These are phyloP conservation scores for Phaeosphaeriaceae sp. DNA, from an alignment of 2,329 filamentous ascomycete genomes.

Conservation along the genomic window DNA sequence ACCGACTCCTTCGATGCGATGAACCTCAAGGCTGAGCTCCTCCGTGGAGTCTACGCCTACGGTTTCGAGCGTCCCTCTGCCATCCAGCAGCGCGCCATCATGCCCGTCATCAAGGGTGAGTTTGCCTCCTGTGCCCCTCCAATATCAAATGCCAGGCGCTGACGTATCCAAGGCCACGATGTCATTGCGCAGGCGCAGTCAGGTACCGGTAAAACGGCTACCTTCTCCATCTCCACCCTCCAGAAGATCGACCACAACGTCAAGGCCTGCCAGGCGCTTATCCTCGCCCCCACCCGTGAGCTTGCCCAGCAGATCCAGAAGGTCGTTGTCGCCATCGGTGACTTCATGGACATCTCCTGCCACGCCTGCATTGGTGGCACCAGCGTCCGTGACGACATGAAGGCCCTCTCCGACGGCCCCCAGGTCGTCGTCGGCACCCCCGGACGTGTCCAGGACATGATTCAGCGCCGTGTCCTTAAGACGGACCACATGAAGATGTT, in stretches of 20 bases:
- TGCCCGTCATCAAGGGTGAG: slow-evolving; percentile 99
- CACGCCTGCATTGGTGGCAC: slow-evolving; percentile 99
- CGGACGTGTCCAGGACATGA: slow-evolving; percentile 99
- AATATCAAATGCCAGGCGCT: slow-evolving; percentile 21
- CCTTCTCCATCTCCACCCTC: slow-evolving; percentile 98
- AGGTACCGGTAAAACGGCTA: slow-evolving; percentile 99
- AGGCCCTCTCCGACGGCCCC: slow-evolving; percentile 92
- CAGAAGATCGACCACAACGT: slow-evolving; percentile 97
- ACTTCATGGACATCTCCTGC: slow-evolving; percentile 99
- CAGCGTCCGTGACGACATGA: slow-evolving; percentile 98
- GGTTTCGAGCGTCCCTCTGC: slow-evolving; percentile 99
- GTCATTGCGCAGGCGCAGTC: slow-evolving; percentile 99
- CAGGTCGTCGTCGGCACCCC: slow-evolving; percentile 98
- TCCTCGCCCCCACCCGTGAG: slow-evolving; percentile 97
- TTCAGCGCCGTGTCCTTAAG: slow-evolving; percentile 95
- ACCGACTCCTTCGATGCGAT: slow-evolving; percentile 99
- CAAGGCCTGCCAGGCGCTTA: slow-evolving; percentile 97
- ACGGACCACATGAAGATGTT: slow-evolving; percentile 99
- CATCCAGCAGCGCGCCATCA: slow-evolving; percentile 99
- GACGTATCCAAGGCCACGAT: slow-evolving; percentile 73
- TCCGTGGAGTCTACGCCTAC: slow-evolving; percentile 99
- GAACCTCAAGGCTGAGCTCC: slow-evolving; percentile 95
- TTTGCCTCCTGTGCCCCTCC: slow-evolving; percentile 13
- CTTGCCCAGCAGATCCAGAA: slow-evolving; percentile 99
- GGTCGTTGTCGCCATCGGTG: slow-evolving; percentile 96